phyloP scores from a whole-genome alignment of 352 stramenopile genomes.

The Phytophthora ohioensis region DNA sequence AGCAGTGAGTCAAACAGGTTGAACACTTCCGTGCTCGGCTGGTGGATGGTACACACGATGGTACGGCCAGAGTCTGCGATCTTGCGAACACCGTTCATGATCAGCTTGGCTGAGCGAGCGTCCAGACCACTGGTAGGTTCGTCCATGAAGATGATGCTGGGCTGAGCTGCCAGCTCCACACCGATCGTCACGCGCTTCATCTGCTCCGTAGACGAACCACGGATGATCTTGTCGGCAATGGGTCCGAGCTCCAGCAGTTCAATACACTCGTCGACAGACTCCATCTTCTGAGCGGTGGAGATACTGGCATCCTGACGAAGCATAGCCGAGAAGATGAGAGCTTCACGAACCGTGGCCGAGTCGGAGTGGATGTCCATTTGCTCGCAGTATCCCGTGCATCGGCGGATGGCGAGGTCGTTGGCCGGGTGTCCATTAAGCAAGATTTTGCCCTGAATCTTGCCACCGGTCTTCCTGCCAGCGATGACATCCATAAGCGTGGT shows the following conservation, averaged over 20 bases:
- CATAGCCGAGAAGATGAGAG: slow-evolving; percentile 87
- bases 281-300: slow-evolving; percentile 41
- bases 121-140: slow-evolving; percentile 36
- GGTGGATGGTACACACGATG: slow-evolving; percentile 33
- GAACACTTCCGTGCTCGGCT: slow-evolving; percentile 38
- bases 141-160: slow-evolving; percentile 62
- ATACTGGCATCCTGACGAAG: slow-evolving; percentile 58
- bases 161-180: slow-evolving; percentile 76
- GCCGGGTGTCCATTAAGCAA: slow-evolving; percentile 83
- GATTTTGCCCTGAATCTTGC: slow-evolving; percentile 69
- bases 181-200: slow-evolving; percentile 62
- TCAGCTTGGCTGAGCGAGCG: slow-evolving; percentile 32
- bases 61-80: slow-evolving; percentile 30
- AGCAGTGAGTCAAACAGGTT: slow-evolving; percentile 40
- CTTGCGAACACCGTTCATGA: slow-evolving; percentile 39
- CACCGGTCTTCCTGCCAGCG: slow-evolving; percentile 33
- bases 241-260: slow-evolving; percentile 40
- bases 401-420: slow-evolving; percentile 38
- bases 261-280: slow-evolving; percentile 45
- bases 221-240: slow-evolving; percentile 46
- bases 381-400: slow-evolving; percentile 27
- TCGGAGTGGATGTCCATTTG: slow-evolving; percentile 8
- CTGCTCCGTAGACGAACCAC: slow-evolving; percentile 49
- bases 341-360: slow-evolving; percentile 79
- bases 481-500: slow-evolving; percentile 37